Percentiles rank a stretch among this genome's conserved stretches.
Evolutionary conservation across 257 asterid genomes (phyloP).

Genomic region (Nemophila menziesii): DNA sequence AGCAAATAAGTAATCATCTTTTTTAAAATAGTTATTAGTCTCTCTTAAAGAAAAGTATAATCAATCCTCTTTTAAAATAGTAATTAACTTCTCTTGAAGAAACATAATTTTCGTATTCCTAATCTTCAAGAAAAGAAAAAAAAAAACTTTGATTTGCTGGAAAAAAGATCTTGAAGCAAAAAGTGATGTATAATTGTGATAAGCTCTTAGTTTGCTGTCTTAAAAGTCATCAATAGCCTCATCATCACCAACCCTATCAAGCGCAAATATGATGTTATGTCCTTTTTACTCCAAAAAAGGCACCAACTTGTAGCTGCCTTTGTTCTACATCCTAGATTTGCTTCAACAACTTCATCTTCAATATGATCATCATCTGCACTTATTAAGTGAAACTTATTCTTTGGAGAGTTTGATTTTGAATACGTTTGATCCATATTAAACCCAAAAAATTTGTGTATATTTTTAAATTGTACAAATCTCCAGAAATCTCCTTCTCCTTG

Average conservation of each 20-base stretch:
- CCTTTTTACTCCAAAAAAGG: background rate
- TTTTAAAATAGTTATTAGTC: too few relatives aligned
- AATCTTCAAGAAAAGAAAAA: too few relatives aligned
- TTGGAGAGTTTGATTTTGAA: too few relatives aligned
- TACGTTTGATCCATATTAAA: background rate
- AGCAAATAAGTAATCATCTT: too few relatives aligned
- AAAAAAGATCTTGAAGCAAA: too few relatives aligned
- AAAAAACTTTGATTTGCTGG: too few relatives aligned
- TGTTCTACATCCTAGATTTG: background rate
- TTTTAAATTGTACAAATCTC: background rate
- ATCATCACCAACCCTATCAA: background rate
- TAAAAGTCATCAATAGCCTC: background rate
- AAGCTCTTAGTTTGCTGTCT: background rate
- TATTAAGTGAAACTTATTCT: too few relatives aligned
- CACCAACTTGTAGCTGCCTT: background rate
- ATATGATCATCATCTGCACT: background rate
- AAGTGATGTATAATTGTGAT: too few relatives aligned
- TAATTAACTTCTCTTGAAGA: too few relatives aligned
- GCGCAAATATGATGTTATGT: background rate
- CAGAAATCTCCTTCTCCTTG: background rate
- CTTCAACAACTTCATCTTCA: background rate
- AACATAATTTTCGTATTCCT: too few relatives aligned
- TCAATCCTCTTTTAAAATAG: too few relatives aligned
- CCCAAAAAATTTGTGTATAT: background rate
- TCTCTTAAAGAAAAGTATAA: too few relatives aligned